These are phyloP conservation scores for Saturnispora gosingensis DNA, from an alignment of 805 yeast genomes.

Conservation along the genomic window DNA sequence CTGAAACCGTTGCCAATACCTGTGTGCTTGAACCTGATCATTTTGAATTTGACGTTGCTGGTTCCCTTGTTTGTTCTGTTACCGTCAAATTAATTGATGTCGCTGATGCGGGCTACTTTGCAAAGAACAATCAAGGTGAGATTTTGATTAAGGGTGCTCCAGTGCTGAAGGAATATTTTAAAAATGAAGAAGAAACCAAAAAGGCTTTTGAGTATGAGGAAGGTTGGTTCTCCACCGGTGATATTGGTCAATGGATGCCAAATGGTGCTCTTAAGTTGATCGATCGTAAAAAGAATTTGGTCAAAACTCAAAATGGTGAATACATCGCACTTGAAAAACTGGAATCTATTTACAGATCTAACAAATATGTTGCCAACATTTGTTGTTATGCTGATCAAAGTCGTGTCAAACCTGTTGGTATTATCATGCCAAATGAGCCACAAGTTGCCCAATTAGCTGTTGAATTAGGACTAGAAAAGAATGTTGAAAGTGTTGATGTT, in stretches of 20 bases:
- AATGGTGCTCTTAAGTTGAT: constrained; percentile 74
- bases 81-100: constrained; percentile 88
- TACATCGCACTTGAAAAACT: constrained; percentile 94
- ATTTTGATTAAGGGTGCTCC: constrained; percentile 68
- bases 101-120: constrained; percentile 81
- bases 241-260: constrained; percentile 86
- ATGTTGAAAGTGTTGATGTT: constrained; percentile 32
- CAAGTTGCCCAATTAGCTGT: constrained; percentile 54
- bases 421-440: constrained; percentile 71
- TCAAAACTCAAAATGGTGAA: constrained; percentile 94
- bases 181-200: constrained; percentile 72
- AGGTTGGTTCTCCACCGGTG: constrained; percentile 96
- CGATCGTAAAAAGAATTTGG: constrained; percentile 93
- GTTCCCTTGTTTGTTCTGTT: constrained; percentile 73
- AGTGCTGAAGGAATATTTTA: constrained; percentile 69
- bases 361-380: constrained; percentile 63
- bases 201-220: constrained; percentile 64
- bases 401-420: constrained; percentile 87
- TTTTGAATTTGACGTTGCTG: constrained; percentile 69
- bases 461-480: constrained; percentile 41
- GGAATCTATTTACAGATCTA: constrained; percentile 85
- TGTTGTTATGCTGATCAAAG: constrained; percentile 88
- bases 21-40: constrained; percentile 55
- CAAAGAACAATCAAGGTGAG: constrained; percentile 91
- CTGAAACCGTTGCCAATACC: constrained; percentile 91